Percentiles rank a stretch among this genome's conserved stretches.
Conservation (phyloP, 495 filamentous ascomycete species). For the Parathielavia appendiculata region DNA sequence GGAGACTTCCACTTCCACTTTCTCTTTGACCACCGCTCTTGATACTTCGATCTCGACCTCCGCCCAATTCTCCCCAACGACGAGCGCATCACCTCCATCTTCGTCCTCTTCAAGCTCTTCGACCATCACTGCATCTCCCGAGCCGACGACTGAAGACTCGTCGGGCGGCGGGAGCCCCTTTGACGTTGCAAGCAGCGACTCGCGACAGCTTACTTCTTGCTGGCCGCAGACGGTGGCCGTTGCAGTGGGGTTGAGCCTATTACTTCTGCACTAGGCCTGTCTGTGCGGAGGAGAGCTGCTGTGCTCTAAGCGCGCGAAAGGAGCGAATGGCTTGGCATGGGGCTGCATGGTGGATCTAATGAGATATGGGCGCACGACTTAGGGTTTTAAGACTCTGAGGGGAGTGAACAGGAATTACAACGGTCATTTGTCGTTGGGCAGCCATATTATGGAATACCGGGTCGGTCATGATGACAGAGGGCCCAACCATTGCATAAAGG, state of each 20-base stretch:
- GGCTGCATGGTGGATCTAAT: background rate
- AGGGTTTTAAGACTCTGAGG: too few species aligned
- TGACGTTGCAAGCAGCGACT: conserved; percentile 13
- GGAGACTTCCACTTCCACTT: background rate
- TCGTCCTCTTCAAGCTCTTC: background rate
- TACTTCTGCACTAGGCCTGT: conserved; percentile 4
- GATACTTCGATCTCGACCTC: conserved; percentile 12
- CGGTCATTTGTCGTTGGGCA: too few species aligned
- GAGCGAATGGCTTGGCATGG: background rate
- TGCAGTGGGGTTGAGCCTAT: conserved; percentile 9
- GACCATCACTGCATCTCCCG: background rate
- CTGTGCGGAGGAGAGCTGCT: background rate
- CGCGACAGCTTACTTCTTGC: background rate
- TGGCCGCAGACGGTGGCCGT: background rate
- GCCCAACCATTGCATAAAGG: too few species aligned
- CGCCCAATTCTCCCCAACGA: background rate
- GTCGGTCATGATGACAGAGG: background rate
- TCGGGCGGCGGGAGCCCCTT: conserved; percentile 31
- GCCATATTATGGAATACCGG: background rate
- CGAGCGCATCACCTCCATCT: background rate
- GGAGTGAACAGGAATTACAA: too few species aligned
- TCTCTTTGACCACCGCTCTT: conserved; percentile 17
- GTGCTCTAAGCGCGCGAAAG: background rate
- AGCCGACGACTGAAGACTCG: background rate
- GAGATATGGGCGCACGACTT: too few species aligned